These are phyloP conservation scores for peach (Prunus persica) DNA, from an alignment of 306 rosid species.

Conservation along the genomic window Prunus_persica_NCBIv2 NC_034014.1:4502001-4502500, in stretches of 20 bases:
- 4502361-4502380: not conserved
- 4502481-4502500: not conserved
- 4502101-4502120: conserved; percentile 15
- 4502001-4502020: conserved; percentile 36
- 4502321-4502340: not conserved
- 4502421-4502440: not conserved
- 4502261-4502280: conserved; percentile 8
- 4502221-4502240: conserved; percentile 77
- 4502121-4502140: conserved; percentile 60
- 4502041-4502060: conserved; percentile 50
- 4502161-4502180: conserved; percentile 84
- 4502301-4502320: not conserved
- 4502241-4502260: conserved; percentile 94
- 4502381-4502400: not conserved
- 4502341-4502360: not conserved
- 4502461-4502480: conserved; percentile 23
- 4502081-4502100: conserved; percentile 21
- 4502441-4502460: not conserved
- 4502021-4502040: conserved; percentile 35
- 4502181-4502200: conserved; percentile 88
- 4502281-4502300: not conserved
- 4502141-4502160: conserved; percentile 94
- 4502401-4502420: not conserved
- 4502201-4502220: conserved; percentile 92
- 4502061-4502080: conserved; percentile 40